Evolutionary conservation across 441 rosid species (phyloP).

Genomic region (Lepidium campestre): DNA sequence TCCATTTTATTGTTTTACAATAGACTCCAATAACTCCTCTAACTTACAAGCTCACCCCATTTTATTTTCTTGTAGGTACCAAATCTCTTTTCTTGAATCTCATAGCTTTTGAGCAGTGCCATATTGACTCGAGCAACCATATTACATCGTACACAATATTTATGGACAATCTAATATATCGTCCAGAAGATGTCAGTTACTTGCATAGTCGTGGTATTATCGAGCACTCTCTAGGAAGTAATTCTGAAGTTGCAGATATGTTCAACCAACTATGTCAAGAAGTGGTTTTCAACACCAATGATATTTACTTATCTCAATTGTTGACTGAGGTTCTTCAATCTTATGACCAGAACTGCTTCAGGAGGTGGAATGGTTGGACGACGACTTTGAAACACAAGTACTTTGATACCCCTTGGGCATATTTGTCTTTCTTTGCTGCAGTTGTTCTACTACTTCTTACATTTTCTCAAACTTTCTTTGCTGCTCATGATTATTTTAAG

Average conservation of each 20-base stretch:
- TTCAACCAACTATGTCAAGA: constrained; percentile 36
- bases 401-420: constrained; percentile 71
- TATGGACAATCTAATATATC: constrained; percentile 40
- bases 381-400: constrained; percentile 57
- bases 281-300: constrained; percentile 47
- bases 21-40: too few species aligned
- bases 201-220: constrained; percentile 58
- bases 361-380: constrained; percentile 61
- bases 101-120: too few species aligned
- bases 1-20: constrained; percentile 18
- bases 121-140: too few species aligned
- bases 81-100: too few species aligned
- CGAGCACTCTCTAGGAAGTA: constrained; percentile 68
- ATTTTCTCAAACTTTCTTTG: constrained; percentile 57
- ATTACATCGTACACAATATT: not conserved
- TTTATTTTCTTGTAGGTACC: too few species aligned
- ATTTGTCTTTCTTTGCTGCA: constrained; percentile 66
- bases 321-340: too few species aligned
- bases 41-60: too few species aligned
- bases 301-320: constrained; percentile 48
- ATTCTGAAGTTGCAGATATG: constrained; percentile 63
- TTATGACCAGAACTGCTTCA: not conserved
- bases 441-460: constrained; percentile 51
- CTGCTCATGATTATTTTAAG: constrained; percentile 48
- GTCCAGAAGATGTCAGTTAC: constrained; percentile 50